Base-by-base conservation (phyloP, 345 rosid species). In the Turnera subulata region DNA sequence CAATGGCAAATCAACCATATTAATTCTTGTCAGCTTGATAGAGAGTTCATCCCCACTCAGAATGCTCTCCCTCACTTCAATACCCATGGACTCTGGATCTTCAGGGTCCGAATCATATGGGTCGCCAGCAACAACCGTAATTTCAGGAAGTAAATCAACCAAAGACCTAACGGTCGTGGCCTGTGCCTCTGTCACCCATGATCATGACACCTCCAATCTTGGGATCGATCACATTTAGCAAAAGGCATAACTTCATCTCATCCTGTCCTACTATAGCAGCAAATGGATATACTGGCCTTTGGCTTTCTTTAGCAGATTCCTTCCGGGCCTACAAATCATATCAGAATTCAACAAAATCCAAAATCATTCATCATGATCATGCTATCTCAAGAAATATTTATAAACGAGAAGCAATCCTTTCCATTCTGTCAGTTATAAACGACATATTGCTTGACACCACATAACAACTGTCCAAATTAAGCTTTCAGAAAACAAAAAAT, bases 191-290 rank as follows among this genome's bases (percentile, higher is more conserved):
- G 65, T 91, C 96, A 37, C 94, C 97, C 97, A 91, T 91, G 44
- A 91, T 88, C 96, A 91, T 88, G 50, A 91, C 96, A 47, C 94
- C 97, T 11, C 98, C 96, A 62, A 89, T 89, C 86, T 86, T 86
- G 26, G 97, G 97, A 73, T 93, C 98, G 24, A 89, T 93, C 66
- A 93, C 99, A 61, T 89, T 88, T 35, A 91, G 66, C 59, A 93
- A 44, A 61, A 93, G 97, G 68, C 99, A 93, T 10, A 91, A 62
- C 63, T 88, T 91, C 98, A 91, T 88, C 85, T 91, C 98, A 56
- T 91, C 98, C 69, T 91, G 95, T 64, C 98, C 98, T 32, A 91
- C 98, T 50, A 91, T 85, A 40, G 98, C 98, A 11, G 95, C 83
- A 62, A 91, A 91, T 6, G 98, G 98, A 75, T 76, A 91, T 7